Base-by-base conservation (phyloP, 2,329 filamentous ascomycete species). In the Dactylellina parvicollis region DNA sequence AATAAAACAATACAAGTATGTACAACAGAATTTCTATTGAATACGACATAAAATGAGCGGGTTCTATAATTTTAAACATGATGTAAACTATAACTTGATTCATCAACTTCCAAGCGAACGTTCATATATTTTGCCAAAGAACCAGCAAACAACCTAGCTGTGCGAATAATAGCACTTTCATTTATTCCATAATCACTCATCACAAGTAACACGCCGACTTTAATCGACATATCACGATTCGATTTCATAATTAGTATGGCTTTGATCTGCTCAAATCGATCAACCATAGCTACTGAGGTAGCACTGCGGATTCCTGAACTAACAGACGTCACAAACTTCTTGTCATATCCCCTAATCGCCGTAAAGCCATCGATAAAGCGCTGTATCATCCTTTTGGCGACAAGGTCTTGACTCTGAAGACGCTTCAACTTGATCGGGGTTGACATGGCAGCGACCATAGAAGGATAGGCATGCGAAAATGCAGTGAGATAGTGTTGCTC, bases 181-280 rank as follows among this genome's bases (percentile, higher is more conserved):
- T 61, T 18, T 2, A 20, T n/a, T 1, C 18, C 22, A 26, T 62
- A 40, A 20, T 42, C 10, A 34, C 38, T 40, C 26, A 16, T 47
- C 3, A 70, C 16, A 3, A 70, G 34, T 12, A 70, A n/a, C 3
- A 38, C 47, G 0, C 65, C 65, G 3, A 44, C 30, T 16, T 36
- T 38, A n/a, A 61, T 56, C 1, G 56, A 49, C 10, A 5, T 44
- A 28, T 61, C 46, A 18, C 47, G 46, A 16, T 26, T 20, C 9
- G 65, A 61, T 34, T 62, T 40, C 1, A 70, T 32, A 2, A 70
- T 7, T 9, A 71, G 30, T 20, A 42, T 40, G 16, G 56, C 65
- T 10, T 71, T 40, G 0, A 62, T 8, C 16, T 62, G 18, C 4
- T 8, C 46, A 30, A 50, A 12, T 10, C 36, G 12, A 18, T 57